These are phyloP conservation scores for Russula brevipes DNA, from an alignment of 768 basidiomycete species.

Conservation along the genomic window DNA sequence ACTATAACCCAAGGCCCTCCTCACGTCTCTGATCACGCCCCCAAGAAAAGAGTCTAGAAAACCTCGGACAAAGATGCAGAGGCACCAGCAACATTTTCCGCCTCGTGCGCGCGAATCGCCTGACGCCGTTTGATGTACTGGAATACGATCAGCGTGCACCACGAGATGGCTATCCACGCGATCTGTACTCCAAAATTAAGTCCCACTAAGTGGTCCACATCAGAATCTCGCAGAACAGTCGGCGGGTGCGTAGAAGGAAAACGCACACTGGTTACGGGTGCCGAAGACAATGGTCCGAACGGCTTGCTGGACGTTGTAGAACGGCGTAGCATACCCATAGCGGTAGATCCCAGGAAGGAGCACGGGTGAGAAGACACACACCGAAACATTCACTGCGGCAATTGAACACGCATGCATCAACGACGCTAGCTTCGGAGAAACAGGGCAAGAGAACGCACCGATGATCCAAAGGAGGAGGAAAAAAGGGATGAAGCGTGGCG, in stretches of 20 bases:
- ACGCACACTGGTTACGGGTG: conserved; percentile 55
- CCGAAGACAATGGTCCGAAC: conserved; percentile 60
- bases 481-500: conserved; percentile 46
- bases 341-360: conserved; percentile 52
- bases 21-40: no score
- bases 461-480: conserved; percentile 67
- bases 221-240: not conserved
- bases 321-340: conserved; percentile 67
- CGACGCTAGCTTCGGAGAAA: not conserved
- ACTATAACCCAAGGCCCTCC: no score
- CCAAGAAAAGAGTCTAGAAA: no score
- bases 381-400: conserved; percentile 50
- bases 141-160: conserved; percentile 47
- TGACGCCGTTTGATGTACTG: conserved; percentile 38
- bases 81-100: not conserved
- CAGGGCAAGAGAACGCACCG: conserved; percentile 32
- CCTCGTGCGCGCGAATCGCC: conserved; percentile 4
- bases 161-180: conserved; percentile 52
- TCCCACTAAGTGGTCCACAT: conserved; percentile 42
- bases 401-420: not conserved
- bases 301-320: conserved; percentile 63
- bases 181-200: conserved; percentile 57
- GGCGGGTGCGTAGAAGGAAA: not conserved
- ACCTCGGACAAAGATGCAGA: not conserved
- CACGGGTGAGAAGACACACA: conserved; percentile 52